Percentiles rank a stretch among this genome's conserved stretches.
Conservation (phyloP, 1,284 basidiomycete species). For the Peniophora sp. region DNA sequence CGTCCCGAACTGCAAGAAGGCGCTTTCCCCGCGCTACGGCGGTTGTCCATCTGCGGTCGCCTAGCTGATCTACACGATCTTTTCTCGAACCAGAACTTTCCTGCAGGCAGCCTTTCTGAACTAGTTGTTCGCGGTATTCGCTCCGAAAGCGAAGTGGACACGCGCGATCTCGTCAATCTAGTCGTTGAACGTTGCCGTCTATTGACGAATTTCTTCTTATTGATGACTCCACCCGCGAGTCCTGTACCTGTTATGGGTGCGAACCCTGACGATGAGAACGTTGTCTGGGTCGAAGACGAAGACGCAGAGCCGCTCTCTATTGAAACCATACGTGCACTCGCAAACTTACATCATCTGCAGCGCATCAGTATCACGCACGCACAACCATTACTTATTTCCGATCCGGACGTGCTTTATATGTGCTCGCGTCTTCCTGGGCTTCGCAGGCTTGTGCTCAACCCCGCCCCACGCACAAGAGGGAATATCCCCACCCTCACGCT, state of each 20-base stretch:
- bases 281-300: background rate
- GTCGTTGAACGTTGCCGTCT: background rate
- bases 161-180: background rate
- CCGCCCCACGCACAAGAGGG: background rate
- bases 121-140: background rate
- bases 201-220: background rate
- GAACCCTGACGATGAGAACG: background rate
- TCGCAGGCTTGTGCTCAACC: background rate
- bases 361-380: slow-evolving; percentile 20
- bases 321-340: slow-evolving; percentile 23
- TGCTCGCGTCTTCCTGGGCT: background rate
- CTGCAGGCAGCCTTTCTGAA: background rate
- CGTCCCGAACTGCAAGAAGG: background rate
- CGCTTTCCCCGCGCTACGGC: background rate
- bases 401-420: background rate
- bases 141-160: background rate
- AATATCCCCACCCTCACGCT: background rate
- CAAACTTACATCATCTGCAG: slow-evolving; percentile 23
- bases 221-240: background rate
- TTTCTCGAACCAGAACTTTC: background rate
- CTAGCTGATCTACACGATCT: background rate
- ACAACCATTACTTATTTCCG: background rate
- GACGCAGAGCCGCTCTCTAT: slow-evolving; percentile 12
- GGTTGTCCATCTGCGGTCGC: background rate
- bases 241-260: too few relatives aligned